A percentile compares a stretch with the other conserved stretches of the same genome.
These are phyloP conservation scores for Botryosphaeria dothidea DNA, from an alignment of 2,329 filamentous ascomycete genomes.

Conservation along the genomic window DNA sequence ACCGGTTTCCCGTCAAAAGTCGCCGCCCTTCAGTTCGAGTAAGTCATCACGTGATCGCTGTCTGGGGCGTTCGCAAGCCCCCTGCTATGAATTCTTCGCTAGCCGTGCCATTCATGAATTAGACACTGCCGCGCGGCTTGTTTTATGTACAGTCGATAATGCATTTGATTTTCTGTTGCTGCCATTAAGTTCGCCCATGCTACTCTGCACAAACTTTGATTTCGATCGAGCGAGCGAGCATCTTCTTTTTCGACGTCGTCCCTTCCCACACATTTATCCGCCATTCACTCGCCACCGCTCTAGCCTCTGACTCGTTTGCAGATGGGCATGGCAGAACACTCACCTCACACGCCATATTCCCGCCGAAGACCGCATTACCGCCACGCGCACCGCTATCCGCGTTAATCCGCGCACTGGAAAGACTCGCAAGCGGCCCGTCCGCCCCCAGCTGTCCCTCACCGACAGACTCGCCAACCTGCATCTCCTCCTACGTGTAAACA, in stretches of 20 bases:
- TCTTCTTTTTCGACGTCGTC: background rate
- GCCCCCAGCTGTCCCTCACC: conserved; percentile 61
- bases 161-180: background rate
- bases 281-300: background rate
- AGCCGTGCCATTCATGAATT: background rate
- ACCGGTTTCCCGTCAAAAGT: conserved; percentile 86
- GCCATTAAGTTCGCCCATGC: background rate
- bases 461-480: conserved; percentile 80
- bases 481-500: conserved; percentile 73
- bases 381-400: conserved; percentile 26
- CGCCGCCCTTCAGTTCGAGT: conserved; percentile 93
- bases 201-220: background rate
- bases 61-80: no score
- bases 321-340: conserved; percentile 91
- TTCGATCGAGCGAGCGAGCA: background rate
- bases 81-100: background rate
- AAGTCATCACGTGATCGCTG: conserved; percentile 38
- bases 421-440: conserved; percentile 51
- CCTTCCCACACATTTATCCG: background rate
- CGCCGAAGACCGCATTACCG: conserved; percentile 22
- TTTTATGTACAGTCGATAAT: background rate
- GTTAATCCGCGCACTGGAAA: conserved; percentile 42
- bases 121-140: background rate
- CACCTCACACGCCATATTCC: conserved; percentile 77
- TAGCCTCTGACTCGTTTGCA: conserved; percentile 35